Conservation (phyloP, 306 rosid genomes). For the Pyrus pyrifolia region DNA sequence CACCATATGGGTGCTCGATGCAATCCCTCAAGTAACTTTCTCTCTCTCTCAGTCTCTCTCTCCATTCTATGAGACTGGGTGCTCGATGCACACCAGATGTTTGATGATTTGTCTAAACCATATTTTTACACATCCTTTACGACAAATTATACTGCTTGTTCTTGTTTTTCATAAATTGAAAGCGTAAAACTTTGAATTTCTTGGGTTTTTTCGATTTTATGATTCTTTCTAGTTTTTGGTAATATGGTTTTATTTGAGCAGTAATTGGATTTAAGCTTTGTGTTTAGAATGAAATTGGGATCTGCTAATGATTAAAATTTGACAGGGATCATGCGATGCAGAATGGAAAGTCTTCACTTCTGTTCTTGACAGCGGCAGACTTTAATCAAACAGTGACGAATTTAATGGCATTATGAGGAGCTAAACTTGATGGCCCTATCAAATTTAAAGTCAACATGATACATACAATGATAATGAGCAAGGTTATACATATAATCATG, state of each 20-base stretch:
- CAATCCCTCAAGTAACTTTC: too few relatives aligned
- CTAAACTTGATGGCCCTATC: constrained; percentile 81
- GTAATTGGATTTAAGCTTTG: background rate
- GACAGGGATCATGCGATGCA: constrained; percentile 55
- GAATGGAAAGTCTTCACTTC: constrained; percentile 60
- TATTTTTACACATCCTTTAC: background rate
- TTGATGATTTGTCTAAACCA: background rate
- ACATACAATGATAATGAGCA: too few relatives aligned
- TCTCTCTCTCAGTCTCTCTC: too few relatives aligned
- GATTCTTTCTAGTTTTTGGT: too few relatives aligned
- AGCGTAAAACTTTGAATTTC: too few relatives aligned
- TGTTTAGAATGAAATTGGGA: background rate
- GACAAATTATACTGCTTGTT: background rate
- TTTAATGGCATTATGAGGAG: constrained; percentile 55
- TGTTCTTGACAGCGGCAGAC: constrained; percentile 72
- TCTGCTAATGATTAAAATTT: constrained; percentile 23
- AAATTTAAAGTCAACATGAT: constrained; percentile 31
- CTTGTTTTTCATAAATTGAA: background rate
- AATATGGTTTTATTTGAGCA: too few relatives aligned
- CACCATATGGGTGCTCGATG: too few relatives aligned
- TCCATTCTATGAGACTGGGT: too few relatives aligned
- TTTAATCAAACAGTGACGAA: constrained; percentile 50
- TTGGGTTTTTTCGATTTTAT: too few relatives aligned
- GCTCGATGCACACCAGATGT: too few relatives aligned
- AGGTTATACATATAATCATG: too few relatives aligned